Evolutionary conservation across 768 basidiomycete species (phyloP), one percentile per base, ranked within the genome.

Genomic region (Suillus plorans): DNA sequence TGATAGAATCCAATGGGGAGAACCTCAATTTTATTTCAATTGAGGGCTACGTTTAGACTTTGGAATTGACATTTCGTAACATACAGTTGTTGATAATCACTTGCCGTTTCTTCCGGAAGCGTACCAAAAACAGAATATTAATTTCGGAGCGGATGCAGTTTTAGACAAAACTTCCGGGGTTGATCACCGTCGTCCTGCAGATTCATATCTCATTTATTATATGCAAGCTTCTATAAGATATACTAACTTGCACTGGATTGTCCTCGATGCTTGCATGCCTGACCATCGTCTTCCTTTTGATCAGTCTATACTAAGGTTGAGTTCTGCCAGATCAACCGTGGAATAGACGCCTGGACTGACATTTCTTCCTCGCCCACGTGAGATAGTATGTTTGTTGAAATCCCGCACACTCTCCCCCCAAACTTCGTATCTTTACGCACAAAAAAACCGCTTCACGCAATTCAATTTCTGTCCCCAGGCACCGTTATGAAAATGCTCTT

Each of bases 1-100:
- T 73, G 64, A 68, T 73, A 69, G 71, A 71, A 69, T 63, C 65
- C 64, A 42, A 68, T 37, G 36, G 36, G 72, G 70, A 73, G 75
- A 76, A 75, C 74, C 71, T 73, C 76, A 75, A 73, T 71, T 71
- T 58, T 41, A 59, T 59, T 59, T 73, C 70, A 67, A 63, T 66
- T 68, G 69, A 66, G 65, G 68, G 74, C 72, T 66, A 63, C 61
- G 72, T 73, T 76, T 76, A 78, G 74, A 68, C 76, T 77, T 75
- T 73, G 31, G 53, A 55, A 55, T 36, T 55, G 62, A 20, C 50
- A 59, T 55, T 55, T 55, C 53, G 53, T 55, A 55, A 55, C 59
- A 47, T 36, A 53, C 28, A 53, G 52, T 53, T 53, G 52, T 50
- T 60, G 39, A 39, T 47, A 60, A 39, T 60, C 25, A 49, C 59